Percentiles rank a stretch among this genome's conserved stretches.
Evolutionary conservation across 768 basidiomycete species (phyloP).

Genomic region (Amylocystis lapponica): DNA sequence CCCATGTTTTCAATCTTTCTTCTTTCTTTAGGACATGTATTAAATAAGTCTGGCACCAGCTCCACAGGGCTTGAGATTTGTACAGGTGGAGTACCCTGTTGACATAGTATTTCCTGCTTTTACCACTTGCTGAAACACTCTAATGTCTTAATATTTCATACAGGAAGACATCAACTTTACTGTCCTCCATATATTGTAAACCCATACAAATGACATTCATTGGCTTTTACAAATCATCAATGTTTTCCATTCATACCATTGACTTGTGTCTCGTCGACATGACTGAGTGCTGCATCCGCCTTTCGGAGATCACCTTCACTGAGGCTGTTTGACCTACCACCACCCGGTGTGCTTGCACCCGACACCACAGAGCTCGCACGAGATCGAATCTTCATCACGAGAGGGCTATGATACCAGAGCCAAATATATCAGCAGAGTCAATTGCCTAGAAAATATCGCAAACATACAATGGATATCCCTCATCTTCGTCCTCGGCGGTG

Average conservation of each 20-base stretch:
- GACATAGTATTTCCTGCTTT: no score
- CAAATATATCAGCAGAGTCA: conserved; percentile 10
- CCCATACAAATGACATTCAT: no score
- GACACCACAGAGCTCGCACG: conserved; percentile 71
- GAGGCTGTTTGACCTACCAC: conserved; percentile 70
- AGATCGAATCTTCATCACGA: conserved; percentile 87
- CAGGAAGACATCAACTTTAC: no score
- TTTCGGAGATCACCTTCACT: conserved; percentile 82
- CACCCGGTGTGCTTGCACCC: conserved; percentile 81
- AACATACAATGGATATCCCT: conserved; percentile 83
- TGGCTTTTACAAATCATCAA: no score
- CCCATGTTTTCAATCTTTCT: no score
- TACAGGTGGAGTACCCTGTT: no score
- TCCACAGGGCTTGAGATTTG: no score
- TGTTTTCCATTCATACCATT: conserved; percentile 19
- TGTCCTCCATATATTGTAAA: no score
- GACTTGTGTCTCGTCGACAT: conserved; percentile 32
- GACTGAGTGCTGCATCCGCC: conserved; percentile 84
- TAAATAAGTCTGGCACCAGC: no score
- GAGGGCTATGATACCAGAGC: conserved; percentile 56
- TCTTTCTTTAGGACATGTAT: no score
- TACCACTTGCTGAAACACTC: no score
- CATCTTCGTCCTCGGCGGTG: conserved; percentile 76
- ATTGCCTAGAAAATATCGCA: conserved; percentile 5
- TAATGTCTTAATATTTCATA: no score